phyloP scores from a whole-genome alignment of 2,329 filamentous ascomycete species.

The Colletotrichum simmondsii region DNA sequence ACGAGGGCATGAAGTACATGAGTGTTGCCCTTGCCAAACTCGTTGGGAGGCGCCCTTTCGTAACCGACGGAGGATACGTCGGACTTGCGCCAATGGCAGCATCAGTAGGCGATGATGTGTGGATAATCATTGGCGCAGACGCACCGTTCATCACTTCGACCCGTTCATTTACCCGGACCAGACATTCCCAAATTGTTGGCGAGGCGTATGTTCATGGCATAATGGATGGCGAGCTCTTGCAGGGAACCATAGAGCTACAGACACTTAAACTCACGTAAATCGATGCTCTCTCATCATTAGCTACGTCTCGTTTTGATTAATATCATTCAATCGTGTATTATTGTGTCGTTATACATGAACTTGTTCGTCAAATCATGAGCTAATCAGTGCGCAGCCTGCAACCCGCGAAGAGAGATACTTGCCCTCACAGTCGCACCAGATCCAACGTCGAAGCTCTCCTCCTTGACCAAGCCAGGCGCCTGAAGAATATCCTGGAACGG shows the following conservation, averaged over 20 bases:
- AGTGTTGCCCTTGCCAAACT: constrained; percentile 6
- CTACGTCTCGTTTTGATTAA: too few relatives aligned
- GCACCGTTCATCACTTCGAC: neutral
- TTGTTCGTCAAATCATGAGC: neutral
- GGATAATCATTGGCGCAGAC: neutral
- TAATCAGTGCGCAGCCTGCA: constrained; percentile 32
- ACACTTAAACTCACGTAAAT: neutral
- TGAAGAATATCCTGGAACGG: constrained; percentile 46
- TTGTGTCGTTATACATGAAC: neutral
- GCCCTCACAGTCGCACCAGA: constrained; percentile 47
- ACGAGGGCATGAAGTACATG: constrained; percentile 5
- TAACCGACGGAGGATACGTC: neutral
- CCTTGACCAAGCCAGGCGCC: constrained; percentile 43
- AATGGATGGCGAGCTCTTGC: neutral
- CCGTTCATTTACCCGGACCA: too few relatives aligned
- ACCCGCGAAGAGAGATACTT: constrained; percentile 47
- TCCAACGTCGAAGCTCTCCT: constrained; percentile 48
- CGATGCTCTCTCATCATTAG: too few relatives aligned
- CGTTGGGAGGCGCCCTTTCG: neutral
- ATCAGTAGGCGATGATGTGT: neutral
- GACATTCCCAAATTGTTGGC: neutral
- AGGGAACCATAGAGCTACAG: neutral
- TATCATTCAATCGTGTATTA: constrained; percentile 1
- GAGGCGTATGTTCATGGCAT: constrained; percentile 10
- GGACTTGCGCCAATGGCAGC: neutral